A percentile compares a stretch with the other conserved stretches of the same genome.
Conservation (phyloP, 345 rosid genomes). For the Euphorbia lathyris region DNA sequence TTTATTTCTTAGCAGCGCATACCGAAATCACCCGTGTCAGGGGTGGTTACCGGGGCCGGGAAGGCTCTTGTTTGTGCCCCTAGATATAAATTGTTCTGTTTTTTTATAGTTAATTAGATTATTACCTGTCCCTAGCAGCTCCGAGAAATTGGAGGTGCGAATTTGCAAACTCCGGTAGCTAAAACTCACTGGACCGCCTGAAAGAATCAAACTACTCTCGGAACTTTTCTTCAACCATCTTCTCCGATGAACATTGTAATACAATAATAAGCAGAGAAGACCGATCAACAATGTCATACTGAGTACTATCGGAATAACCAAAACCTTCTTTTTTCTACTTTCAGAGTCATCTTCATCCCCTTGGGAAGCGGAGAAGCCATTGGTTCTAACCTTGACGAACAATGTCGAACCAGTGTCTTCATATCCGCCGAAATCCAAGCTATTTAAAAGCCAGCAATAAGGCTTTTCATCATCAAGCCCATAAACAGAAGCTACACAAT, state of each 20-base stretch:
- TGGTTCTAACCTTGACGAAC: constrained; percentile 59
- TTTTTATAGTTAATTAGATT: not conserved
- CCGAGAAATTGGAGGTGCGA: constrained; percentile 59
- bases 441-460: constrained; percentile 79
- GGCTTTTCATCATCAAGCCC: constrained; percentile 87
- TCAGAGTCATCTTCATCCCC: constrained; percentile 1
- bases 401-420: constrained; percentile 74
- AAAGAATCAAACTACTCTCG: constrained; percentile 50
- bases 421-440: constrained; percentile 74
- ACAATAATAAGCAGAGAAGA: constrained; percentile 62
- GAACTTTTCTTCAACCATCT: constrained; percentile 47
- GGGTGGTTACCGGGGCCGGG: too few species aligned
- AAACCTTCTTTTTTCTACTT: constrained; percentile 33
- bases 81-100: too few species aligned
- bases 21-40: too few species aligned
- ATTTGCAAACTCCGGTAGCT: constrained; percentile 67
- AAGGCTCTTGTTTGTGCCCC: too few species aligned
- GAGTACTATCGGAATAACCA: constrained; percentile 59
- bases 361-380: constrained; percentile 32
- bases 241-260: constrained; percentile 54
- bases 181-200: constrained; percentile 68
- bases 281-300: constrained; percentile 56
- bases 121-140: constrained; percentile 78
- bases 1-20: too few species aligned
- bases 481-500: constrained; percentile 82